These are phyloP conservation scores for Cryptococcus sp. DNA, from an alignment of 1,284 basidiomycete genomes.

Conservation along the genomic window DNA sequence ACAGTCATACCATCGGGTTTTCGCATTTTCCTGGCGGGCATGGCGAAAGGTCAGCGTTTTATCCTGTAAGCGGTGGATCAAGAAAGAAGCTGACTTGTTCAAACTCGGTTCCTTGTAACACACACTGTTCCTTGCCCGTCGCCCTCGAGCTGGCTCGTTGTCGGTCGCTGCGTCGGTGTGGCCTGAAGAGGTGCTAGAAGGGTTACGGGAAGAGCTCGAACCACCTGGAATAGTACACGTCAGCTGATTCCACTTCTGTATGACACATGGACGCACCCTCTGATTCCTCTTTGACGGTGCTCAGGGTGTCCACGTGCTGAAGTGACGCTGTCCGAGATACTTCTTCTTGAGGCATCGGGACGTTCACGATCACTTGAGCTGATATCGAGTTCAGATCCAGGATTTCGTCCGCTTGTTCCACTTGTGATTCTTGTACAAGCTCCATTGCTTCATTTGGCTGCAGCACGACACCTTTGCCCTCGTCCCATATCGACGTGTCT, in stretches of 20 bases:
- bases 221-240: neutral
- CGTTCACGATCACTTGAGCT: no score
- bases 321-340: neutral
- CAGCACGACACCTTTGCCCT: neutral
- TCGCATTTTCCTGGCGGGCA: conserved; percentile 73
- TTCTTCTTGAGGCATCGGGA: no score
- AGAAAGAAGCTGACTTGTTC: conserved; percentile 79
- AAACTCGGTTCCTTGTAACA: conserved; percentile 88
- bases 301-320: neutral
- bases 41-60: neutral
- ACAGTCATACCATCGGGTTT: conserved; percentile 64
- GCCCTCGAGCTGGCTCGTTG: conserved; percentile 57
- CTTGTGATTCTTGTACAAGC: neutral
- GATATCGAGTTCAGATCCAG: no score
- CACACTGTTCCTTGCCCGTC: conserved; percentile 68
- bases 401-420: no score
- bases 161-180: no score
- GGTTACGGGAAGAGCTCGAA: conserved; percentile 6
- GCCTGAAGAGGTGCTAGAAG: no score
- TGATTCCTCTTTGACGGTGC: neutral
- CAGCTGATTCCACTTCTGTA: no score
- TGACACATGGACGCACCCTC: neutral
- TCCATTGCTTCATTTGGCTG: neutral
- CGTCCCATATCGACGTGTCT: neutral
- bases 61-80: no score